Percentiles rank a stretch among this genome's conserved stretches.
Conservation (phyloP, 495 filamentous ascomycete species). For the Chaetomium tenue region DNA sequence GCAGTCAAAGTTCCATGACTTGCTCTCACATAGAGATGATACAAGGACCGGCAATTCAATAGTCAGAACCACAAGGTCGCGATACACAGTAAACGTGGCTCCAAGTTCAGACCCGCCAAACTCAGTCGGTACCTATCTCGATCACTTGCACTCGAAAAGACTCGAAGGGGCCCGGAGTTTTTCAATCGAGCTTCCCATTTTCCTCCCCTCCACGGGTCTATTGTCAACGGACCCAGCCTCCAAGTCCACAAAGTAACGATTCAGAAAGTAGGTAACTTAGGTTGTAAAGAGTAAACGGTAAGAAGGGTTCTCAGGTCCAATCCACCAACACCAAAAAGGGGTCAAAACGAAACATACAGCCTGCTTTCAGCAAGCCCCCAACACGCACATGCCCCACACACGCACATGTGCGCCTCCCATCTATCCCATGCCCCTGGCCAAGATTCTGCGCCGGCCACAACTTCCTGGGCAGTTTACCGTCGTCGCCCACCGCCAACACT, state of each 20-base stretch:
- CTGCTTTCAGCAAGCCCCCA: slow-evolving; percentile 8
- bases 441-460: neutral
- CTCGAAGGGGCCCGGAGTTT: too few species aligned
- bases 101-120: too few species aligned
- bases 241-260: slow-evolving; percentile 1
- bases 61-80: too few species aligned
- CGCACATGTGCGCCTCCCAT: neutral
- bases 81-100: too few species aligned
- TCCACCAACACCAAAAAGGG: slow-evolving; percentile 12
- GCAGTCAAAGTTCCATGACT: too few species aligned
- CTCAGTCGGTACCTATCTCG: too few species aligned
- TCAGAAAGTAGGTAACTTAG: slow-evolving; percentile 1
- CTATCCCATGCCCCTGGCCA: neutral
- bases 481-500: neutral
- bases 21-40: too few species aligned
- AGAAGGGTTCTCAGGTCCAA: slow-evolving; percentile 12
- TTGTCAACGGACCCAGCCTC: neutral
- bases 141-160: too few species aligned
- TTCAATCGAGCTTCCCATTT: neutral
- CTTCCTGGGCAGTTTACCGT: neutral
- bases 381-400: neutral
- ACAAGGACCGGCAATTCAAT: too few species aligned
- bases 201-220: neutral
- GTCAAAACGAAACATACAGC: slow-evolving; percentile 20
- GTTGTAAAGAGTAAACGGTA: slow-evolving; percentile 8